Percentiles rank a stretch among this genome's conserved stretches.
phyloP scores from a whole-genome alignment of 2,329 filamentous ascomycete species.

The Colletotrichum sublineola region DNA sequence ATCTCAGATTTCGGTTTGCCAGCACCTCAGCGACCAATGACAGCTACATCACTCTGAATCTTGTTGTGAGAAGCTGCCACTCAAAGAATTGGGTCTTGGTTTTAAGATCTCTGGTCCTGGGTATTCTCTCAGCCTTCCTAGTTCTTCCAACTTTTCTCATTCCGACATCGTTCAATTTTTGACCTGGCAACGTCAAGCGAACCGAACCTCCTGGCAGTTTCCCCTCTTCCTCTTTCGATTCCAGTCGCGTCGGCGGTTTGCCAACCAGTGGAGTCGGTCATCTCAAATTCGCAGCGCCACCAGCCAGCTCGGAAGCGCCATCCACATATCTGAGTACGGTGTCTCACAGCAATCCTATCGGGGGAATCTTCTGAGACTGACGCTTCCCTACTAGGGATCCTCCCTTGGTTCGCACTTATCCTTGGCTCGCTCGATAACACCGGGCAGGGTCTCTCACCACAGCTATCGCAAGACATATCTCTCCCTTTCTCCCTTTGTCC shows the following conservation, averaged over 20 bases:
- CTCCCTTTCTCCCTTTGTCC: conserved; percentile 39
- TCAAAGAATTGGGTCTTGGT: conserved; percentile 40
- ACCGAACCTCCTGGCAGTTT: background rate
- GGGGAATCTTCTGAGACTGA: conserved; percentile 37
- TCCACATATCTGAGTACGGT: conserved; percentile 41
- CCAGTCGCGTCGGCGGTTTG: conserved; percentile 16
- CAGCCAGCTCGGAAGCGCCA: conserved; percentile 33
- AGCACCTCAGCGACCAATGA: conserved; percentile 36
- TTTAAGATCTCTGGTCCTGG: conserved; percentile 36
- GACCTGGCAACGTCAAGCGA: conserved; percentile 8
- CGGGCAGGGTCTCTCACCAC: conserved; percentile 31
- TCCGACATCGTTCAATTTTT: conserved; percentile 1
- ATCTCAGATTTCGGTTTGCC: conserved; percentile 43
- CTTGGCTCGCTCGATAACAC: conserved; percentile 30
- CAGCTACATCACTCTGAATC: conserved; percentile 34
- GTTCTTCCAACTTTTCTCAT: conserved; percentile 6
- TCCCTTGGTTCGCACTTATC: conserved; percentile 33
- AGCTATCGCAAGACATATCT: conserved; percentile 42
- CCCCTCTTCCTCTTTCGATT: conserved; percentile 6
- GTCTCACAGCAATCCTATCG: conserved; percentile 36
- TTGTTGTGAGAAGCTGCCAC: conserved; percentile 3
- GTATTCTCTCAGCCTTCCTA: conserved; percentile 20
- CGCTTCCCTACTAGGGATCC: conserved; percentile 35
- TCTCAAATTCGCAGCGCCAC: conserved; percentile 32
- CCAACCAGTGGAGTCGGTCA: conserved; percentile 12